Evolutionary conservation across 148 eudicot genomes (phyloP).

Genomic region (Fagopyrum homotropicum): DNA sequence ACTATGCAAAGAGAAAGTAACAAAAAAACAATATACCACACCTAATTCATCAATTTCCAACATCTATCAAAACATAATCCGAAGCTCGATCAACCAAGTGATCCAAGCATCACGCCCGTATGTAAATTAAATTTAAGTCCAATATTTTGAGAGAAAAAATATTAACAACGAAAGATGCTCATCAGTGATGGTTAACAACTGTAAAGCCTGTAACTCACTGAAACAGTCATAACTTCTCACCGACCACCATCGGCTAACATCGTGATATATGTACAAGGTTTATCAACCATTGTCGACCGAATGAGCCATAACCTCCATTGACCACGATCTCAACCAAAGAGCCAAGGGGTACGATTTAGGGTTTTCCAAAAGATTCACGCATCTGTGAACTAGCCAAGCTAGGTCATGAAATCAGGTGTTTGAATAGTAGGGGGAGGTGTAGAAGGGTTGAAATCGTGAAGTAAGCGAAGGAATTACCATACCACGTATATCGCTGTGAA

Average conservation of each 20-base stretch:
- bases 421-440: background rate
- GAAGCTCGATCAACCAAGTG: background rate
- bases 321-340: background rate
- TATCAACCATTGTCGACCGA: background rate
- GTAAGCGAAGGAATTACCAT: background rate
- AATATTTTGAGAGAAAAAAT: background rate
- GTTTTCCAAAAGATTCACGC: background rate
- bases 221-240: constrained; percentile 3
- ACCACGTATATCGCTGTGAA: background rate
- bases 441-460: background rate
- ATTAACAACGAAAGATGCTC: background rate
- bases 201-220: background rate
- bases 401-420: background rate
- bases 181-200: background rate
- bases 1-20: background rate
- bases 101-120: background rate
- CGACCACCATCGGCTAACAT: background rate
- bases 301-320: background rate
- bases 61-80: background rate
- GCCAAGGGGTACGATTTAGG: background rate
- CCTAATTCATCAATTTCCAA: background rate
- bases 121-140: background rate
- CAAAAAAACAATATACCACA: background rate
- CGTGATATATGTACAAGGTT: background rate
- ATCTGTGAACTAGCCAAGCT: background rate